Conservation (phyloP, 306 rosid genomes). For the Neltuma alba region DNA sequence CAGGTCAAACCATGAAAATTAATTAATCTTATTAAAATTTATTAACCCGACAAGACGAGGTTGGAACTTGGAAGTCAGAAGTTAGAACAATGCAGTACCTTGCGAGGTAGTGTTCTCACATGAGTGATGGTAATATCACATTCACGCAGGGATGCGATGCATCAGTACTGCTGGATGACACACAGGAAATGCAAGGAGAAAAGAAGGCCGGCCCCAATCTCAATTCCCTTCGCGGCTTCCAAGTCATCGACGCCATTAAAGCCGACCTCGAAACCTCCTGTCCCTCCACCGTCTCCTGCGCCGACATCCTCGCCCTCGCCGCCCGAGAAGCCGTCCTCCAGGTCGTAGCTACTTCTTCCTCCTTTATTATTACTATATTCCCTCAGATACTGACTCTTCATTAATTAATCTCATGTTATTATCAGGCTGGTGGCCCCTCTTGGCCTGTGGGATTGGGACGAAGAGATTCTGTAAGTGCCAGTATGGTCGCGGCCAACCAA, state of each 20-base stretch:
- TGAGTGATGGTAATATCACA: no score
- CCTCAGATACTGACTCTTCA: no score
- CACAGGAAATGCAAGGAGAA: slow-evolving; percentile 53
- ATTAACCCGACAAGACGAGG: no score
- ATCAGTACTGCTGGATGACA: slow-evolving; percentile 73
- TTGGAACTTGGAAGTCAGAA: no score
- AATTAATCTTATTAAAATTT: no score
- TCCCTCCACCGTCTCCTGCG: slow-evolving; percentile 71
- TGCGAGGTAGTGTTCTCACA: no score
- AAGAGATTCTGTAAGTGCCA: slow-evolving; percentile 56
- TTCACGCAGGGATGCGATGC: slow-evolving; percentile 82
- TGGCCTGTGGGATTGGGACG: neutral
- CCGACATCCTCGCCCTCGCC: slow-evolving; percentile 67
- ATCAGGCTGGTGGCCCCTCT: neutral
- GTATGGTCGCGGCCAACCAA: slow-evolving; percentile 42
- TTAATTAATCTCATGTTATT: neutral
- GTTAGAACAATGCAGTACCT: no score
- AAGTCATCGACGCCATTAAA: slow-evolving; percentile 68
- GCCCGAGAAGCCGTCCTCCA: slow-evolving; percentile 61
- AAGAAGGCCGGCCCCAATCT: slow-evolving; percentile 53
- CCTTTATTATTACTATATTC: neutral
- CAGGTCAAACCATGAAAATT: no score
- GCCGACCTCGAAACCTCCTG: slow-evolving; percentile 53
- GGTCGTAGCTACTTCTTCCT: no score
- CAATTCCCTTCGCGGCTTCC: slow-evolving; percentile 69